These are phyloP conservation scores for Themeda triandra DNA, from an alignment of 176 grass and related monocot genomes.

Conservation along the genomic window DNA sequence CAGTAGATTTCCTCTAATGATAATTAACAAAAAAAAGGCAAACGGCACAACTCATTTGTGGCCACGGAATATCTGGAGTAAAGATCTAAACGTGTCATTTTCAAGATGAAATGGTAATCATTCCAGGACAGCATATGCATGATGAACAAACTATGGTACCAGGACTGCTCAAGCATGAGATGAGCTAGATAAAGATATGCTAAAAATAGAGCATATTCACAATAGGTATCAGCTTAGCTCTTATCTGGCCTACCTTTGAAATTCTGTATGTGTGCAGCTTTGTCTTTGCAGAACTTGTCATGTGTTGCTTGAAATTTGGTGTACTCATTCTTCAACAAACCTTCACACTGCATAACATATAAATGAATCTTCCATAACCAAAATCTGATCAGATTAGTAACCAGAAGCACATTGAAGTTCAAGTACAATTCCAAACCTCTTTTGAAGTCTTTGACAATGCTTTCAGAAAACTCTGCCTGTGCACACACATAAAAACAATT, in stretches of 20 bases:
- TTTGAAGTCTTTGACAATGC: constrained; percentile 74
- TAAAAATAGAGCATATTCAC: neutral
- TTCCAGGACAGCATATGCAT: neutral
- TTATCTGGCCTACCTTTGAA: constrained; percentile 64
- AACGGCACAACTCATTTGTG: neutral
- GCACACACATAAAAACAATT: constrained; percentile 5
- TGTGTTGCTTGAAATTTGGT: constrained; percentile 72
- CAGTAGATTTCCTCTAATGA: neutral
- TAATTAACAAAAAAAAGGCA: neutral
- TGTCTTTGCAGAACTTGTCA: constrained; percentile 84
- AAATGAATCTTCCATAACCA: constrained; percentile 20
- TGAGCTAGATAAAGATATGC: constrained; percentile 1
- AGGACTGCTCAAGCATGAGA: neutral
- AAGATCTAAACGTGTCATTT: neutral
- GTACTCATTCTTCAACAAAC: constrained; percentile 79
- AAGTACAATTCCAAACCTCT: constrained; percentile 46
- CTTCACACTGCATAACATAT: constrained; percentile 65
- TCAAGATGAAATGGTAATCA: neutral
- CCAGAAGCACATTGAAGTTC: neutral
- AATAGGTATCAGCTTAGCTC: neutral
- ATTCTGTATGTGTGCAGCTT: constrained; percentile 65
- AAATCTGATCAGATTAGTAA: constrained; percentile 1
- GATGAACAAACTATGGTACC: neutral
- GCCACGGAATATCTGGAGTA: neutral
- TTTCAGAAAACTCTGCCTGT: constrained; percentile 85